Conservation (phyloP, 208 protist genomes). For the Acanthamoeba lenticulata region DNA sequence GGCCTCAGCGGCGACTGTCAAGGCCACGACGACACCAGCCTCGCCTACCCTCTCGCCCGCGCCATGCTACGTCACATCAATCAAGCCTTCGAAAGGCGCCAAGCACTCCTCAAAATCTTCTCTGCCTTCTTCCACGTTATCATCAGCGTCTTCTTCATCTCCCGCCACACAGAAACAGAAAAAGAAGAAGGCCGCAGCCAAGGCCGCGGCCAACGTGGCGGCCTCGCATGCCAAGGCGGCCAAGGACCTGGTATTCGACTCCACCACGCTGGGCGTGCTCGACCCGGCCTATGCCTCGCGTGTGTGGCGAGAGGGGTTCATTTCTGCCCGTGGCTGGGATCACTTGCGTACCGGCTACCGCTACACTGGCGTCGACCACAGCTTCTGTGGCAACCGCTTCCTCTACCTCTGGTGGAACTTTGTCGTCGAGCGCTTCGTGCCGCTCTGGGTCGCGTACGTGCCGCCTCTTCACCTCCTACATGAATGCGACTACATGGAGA, state of each 20-base stretch:
- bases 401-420: slow-evolving; percentile 52
- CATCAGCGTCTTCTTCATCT: neutral
- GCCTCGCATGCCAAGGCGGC: neutral
- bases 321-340: neutral
- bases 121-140: neutral
- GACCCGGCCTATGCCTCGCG: neutral
- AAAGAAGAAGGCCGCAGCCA: neutral
- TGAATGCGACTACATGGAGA: too few species aligned
- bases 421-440: slow-evolving; percentile 9
- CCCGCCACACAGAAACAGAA: neutral
- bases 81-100: neutral
- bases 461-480: neutral
- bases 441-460: slow-evolving; percentile 19
- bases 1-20: neutral
- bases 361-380: slow-evolving; percentile 22
- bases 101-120: neutral
- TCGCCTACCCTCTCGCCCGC: neutral
- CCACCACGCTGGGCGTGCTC: neutral
- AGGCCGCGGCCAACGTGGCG: neutral
- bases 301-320: neutral
- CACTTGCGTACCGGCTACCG: neutral
- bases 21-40: neutral
- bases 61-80: neutral
- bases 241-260: neutral
- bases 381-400: slow-evolving; percentile 32